Conservation (phyloP, 2,329 filamentous ascomycete genomes). For the Cyclaneusma minus region DNA sequence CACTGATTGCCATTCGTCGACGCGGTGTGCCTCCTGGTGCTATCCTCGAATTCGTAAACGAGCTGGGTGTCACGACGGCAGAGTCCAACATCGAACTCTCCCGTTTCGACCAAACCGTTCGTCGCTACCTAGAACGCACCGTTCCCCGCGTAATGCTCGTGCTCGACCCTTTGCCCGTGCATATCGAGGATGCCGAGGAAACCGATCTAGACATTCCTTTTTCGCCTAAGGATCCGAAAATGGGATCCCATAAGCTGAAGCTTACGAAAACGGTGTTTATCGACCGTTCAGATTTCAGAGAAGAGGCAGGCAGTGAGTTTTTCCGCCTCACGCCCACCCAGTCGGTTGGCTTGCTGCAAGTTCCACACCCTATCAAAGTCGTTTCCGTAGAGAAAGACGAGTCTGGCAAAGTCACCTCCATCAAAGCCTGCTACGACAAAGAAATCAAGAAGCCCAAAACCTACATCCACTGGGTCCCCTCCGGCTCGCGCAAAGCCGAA, state of each 20-base stretch:
- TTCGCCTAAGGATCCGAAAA: conserved; percentile 60
- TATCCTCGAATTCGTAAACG: conserved; percentile 77
- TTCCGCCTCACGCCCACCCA: conserved; percentile 66
- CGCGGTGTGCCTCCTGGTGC: conserved; percentile 79
- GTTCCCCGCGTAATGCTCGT: conserved; percentile 84
- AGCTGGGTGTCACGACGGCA: conserved; percentile 78
- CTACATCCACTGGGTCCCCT: conserved; percentile 81
- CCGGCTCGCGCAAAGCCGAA: conserved; percentile 52
- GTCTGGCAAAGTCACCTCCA: conserved; percentile 48
- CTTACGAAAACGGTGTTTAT: conserved; percentile 76
- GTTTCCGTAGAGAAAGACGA: conserved; percentile 52
- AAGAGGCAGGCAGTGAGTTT: conserved; percentile 56
- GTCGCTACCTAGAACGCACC: conserved; percentile 73
- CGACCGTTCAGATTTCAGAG: conserved; percentile 64
- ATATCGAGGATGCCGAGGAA: conserved; percentile 65
- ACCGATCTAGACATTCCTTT: conserved; percentile 57
- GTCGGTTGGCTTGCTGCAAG: conserved; percentile 57
- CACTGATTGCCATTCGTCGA: conserved; percentile 67
- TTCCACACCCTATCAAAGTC: conserved; percentile 53
- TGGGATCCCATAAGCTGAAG: conserved; percentile 42
- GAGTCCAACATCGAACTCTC: conserved; percentile 64
- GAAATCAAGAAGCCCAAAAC: conserved; percentile 62
- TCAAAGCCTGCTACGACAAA: conserved; percentile 54
- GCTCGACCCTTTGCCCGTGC: conserved; percentile 67
- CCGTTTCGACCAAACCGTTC: conserved; percentile 74